Base-by-base conservation (phyloP, 257 asterid species). In the Cinchona pubescens region DNA sequence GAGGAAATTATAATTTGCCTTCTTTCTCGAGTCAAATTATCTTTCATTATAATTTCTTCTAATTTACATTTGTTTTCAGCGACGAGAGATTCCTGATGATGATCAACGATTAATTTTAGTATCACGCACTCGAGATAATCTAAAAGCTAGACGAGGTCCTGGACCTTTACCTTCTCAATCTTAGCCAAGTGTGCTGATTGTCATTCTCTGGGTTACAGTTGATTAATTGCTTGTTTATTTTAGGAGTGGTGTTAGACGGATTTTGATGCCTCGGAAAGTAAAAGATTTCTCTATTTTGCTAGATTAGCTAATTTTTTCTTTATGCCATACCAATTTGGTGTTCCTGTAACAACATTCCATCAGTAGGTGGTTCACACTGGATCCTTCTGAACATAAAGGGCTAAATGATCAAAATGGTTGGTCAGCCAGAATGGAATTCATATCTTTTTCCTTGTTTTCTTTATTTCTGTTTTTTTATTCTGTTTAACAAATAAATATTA, bases 51-150 rank as follows among this genome's bases (percentile, higher is more conserved):
- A n/a, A n/a, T n/a, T 43, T 56, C 65, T 30, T 62, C 10, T 6
- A 19, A 65, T 51, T 43, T 30, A 53, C 19, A 12, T 69, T 14
- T 40, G 1, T 25, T 35, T 14, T 76, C 92, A 92, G 99, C 86
- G 81, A 79, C 85, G 97, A 75, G 91, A 89, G 85, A 81, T 95
- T 86, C 94, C 99, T 0, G 92, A 81, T 75, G 97, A 91, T 80
- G 99, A 95, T 85, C 96, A 96, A 21, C 86, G 98, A 69, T 78
- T 92, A 81, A 4, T 79, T 80, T 37, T 51, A 42, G 98, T 95
- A 32, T 78, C 88, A 25, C 67, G 42, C 58, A 83, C 89, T 69
- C 84, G 79, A 27, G 76, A 86, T 70, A 76, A 83, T 72, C 75
- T 84, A 71, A 79, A 85, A 65, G 58, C 27, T 32, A 89, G 85